Evolutionary conservation across 1,284 basidiomycete genomes (phyloP).

Genomic region (Sporisorium exsertum): DNA sequence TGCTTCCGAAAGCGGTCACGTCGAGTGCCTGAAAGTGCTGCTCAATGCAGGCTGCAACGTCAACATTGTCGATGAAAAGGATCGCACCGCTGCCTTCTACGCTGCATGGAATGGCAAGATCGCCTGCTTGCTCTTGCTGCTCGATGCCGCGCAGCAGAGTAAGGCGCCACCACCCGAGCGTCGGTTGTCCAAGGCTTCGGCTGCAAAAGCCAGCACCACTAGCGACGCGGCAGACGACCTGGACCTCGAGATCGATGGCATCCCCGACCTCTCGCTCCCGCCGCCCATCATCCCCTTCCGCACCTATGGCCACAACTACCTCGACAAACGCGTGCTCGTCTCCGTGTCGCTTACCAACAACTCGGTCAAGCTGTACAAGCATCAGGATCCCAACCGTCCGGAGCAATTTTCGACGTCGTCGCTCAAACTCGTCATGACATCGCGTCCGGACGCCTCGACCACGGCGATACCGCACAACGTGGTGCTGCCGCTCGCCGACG

Average conservation of each 20-base stretch:
- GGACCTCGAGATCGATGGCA: conserved; percentile 78
- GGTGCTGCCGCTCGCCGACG: conserved; percentile 80
- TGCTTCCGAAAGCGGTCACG: conserved; percentile 88
- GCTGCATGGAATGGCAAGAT: conserved; percentile 98
- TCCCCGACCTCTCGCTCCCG: conserved; percentile 91
- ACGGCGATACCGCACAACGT: conserved; percentile 74
- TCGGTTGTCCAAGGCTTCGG: conserved; percentile 18
- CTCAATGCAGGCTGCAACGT: conserved; percentile 83
- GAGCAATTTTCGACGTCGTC: conserved; percentile 74
- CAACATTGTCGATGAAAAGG: conserved; percentile 83
- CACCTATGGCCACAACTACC: conserved; percentile 70
- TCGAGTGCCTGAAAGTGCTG: conserved; percentile 80
- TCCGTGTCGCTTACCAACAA: conserved; percentile 76
- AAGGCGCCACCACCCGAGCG: conserved; percentile 3
- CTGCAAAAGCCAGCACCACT: conserved; percentile 19
- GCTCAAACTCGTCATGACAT: conserved; percentile 93
- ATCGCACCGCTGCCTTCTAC: conserved; percentile 88
- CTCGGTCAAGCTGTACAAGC: conserved; percentile 66
- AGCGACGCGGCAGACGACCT: conserved; percentile 41
- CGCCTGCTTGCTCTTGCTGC: conserved; percentile 72
- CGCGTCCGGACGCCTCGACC: conserved; percentile 80
- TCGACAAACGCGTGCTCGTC: conserved; percentile 87
- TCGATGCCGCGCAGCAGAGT: conserved; percentile 59
- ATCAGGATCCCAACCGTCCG: conserved; percentile 60
- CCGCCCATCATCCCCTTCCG: conserved; percentile 94